phyloP scores from a whole-genome alignment of 805 yeast species.

The Yarrowia bubula region DNA sequence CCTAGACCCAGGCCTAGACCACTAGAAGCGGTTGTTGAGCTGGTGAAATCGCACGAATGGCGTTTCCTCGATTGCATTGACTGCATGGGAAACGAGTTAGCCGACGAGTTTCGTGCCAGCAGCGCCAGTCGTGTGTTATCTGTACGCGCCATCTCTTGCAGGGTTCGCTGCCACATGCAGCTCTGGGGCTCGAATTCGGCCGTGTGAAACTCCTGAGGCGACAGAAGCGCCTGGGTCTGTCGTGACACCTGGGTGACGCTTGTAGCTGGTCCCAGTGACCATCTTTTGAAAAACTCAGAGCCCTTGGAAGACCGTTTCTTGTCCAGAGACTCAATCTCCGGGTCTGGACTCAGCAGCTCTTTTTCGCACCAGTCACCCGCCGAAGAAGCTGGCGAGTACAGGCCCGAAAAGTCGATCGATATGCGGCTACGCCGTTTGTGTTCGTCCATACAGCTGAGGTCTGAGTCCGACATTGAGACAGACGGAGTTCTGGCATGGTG shows the following conservation, averaged over 20 bases:
- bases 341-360: conserved; percentile 17
- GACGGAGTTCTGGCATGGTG: conserved; percentile 15
- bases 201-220: conserved; percentile 18
- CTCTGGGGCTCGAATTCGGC: conserved; percentile 3
- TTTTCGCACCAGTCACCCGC: conserved; percentile 20
- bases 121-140: conserved; percentile 23
- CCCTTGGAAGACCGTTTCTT: conserved; percentile 13
- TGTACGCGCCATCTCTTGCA: conserved; percentile 25
- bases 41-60: conserved; percentile 9
- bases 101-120: background rate
- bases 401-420: conserved; percentile 22
- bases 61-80: conserved; percentile 9
- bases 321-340: conserved; percentile 14
- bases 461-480: conserved; percentile 18
- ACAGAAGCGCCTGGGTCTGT: conserved; percentile 12
- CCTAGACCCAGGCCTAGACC: conserved; percentile 8
- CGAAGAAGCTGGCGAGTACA: conserved; percentile 22
- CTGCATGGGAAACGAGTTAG: conserved; percentile 12
- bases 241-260: conserved; percentile 14
- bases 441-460: conserved; percentile 21
- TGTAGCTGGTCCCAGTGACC: conserved; percentile 16
- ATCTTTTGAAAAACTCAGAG: conserved; percentile 15
- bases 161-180: conserved; percentile 18
- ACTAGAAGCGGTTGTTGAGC: background rate
- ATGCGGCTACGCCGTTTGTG: conserved; percentile 19